A percentile compares a stretch with the other conserved stretches of the same genome.
Evolutionary conservation across 805 yeast species (phyloP).

Genomic region (Saturnispora sanitii): DNA sequence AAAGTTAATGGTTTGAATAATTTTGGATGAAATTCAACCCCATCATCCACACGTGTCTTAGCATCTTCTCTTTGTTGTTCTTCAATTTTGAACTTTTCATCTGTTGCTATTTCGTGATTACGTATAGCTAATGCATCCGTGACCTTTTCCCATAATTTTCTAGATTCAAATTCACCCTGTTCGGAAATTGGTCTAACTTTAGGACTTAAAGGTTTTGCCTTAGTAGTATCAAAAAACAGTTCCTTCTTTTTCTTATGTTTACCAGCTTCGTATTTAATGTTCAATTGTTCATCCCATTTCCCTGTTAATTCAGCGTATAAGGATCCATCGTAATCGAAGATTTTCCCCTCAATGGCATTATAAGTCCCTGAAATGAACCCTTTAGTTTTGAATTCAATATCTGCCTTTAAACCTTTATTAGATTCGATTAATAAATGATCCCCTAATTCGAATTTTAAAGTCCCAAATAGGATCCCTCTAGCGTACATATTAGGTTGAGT

Average conservation of each 20-base stretch:
- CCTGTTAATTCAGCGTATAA: slow-evolving; percentile 60
- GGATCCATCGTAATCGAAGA: slow-evolving; percentile 41
- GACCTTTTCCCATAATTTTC: slow-evolving; percentile 76
- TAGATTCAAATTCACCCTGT: slow-evolving; percentile 74
- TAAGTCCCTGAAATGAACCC: slow-evolving; percentile 91
- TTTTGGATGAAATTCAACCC: slow-evolving; percentile 72
- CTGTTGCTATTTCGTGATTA: slow-evolving; percentile 78
- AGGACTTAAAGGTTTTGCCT: slow-evolving; percentile 48
- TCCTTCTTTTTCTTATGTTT: slow-evolving; percentile 31
- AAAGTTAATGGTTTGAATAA: slow-evolving; percentile 47
- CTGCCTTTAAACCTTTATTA: slow-evolving; percentile 49
- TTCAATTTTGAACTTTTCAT: slow-evolving; percentile 80
- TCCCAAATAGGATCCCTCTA: slow-evolving; percentile 86
- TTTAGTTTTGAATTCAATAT: slow-evolving; percentile 88
- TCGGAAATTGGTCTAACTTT: slow-evolving; percentile 66
- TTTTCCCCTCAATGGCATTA: slow-evolving; percentile 73
- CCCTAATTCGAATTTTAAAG: slow-evolving; percentile 81
- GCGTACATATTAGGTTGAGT: slow-evolving; percentile 97
- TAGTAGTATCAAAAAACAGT: slow-evolving; percentile 51
- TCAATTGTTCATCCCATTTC: slow-evolving; percentile 87
- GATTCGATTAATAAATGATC: slow-evolving; percentile 79
- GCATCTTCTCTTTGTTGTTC: slow-evolving; percentile 73
- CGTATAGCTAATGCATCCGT: slow-evolving; percentile 70
- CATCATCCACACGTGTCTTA: slow-evolving; percentile 65
- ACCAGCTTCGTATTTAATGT: slow-evolving; percentile 35